Evolutionary conservation across 192 early-diverging fungal species (phyloP), one percentile per base, ranked within the genome.

Genomic region (Coemansia sp.): DNA sequence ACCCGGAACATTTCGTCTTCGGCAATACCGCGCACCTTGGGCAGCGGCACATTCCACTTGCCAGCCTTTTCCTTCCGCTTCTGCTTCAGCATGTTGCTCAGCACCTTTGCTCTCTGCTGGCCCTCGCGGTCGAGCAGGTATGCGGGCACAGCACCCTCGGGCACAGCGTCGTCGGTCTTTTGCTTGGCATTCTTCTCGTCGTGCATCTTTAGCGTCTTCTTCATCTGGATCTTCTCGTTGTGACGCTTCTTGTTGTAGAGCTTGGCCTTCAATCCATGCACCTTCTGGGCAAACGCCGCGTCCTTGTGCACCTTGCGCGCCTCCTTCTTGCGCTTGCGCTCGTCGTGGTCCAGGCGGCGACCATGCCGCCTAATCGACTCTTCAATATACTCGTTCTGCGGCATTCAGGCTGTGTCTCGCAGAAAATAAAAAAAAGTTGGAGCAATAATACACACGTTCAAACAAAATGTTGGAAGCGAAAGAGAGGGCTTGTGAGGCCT

Each of bases 1-100:
- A 99, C 97, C 87, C 95, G 96, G 87, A 98, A 98, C 86, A 99
- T 96, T 85, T 99, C 97, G 66, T 97, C 97, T 80, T 99, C 97
- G 61, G 96, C 95, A 87, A 99, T 95, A 61, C 96, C 97, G 67
- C 94, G 94, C 30, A 99, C 97, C 85, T 96, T 97, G 68, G 97
- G 97, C 76, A 99, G 74, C 26, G 97, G 97, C 14, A 99, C 97
- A 42, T 87, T 85, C 97, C 96, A 96, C 81, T 98, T 98, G 35
- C 95, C 96, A 19, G 96, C 96, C 88, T 98, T 98, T 84, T 99
- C 97, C 89, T 97, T 99, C 64, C 97, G 89, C 89, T 99, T 99
- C 81, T 99, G 97, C 89, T 99, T 99, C 73, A 99, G 93, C 95
- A 97, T 96, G 86, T 99, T 99, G 78, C 91, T 93, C 66, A 99